Conservation (phyloP, 2,329 filamentous ascomycete species). For the Colletotrichum tofieldiae region DNA sequence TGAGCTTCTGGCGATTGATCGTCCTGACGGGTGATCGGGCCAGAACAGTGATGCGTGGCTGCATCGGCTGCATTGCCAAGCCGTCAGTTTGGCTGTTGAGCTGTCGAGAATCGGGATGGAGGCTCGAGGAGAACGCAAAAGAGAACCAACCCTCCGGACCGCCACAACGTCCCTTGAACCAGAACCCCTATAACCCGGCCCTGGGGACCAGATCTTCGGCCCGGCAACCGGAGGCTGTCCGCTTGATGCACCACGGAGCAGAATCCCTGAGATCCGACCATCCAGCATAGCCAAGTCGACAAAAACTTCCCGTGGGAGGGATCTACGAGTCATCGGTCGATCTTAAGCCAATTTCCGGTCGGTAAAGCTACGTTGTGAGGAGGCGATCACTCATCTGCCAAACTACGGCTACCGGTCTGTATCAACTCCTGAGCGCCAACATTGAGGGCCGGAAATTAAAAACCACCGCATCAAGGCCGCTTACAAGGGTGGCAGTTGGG, state of each 20-base stretch:
- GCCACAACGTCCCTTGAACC: not conserved
- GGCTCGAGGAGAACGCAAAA: not conserved
- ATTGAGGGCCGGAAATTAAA: too few species aligned
- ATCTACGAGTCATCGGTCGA: conserved; percentile 26
- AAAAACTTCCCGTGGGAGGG: conserved; percentile 10
- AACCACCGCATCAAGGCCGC: not conserved
- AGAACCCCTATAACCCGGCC: not conserved
- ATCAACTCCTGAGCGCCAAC: conserved; percentile 14
- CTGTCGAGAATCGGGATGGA: not conserved
- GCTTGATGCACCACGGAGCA: not conserved
- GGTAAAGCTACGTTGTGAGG: conserved; percentile 12
- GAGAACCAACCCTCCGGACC: not conserved
- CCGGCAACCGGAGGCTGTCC: conserved; percentile 9
- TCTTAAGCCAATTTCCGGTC: conserved; percentile 14
- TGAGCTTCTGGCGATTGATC: conserved; percentile 4
- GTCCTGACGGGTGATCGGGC: not conserved
- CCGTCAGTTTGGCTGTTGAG: conserved; percentile 34
- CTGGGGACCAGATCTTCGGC: conserved; percentile 5
- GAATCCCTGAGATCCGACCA: not conserved
- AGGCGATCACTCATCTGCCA: conserved; percentile 22
- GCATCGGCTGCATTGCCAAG: conserved; percentile 26
- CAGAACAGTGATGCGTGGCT: not conserved
- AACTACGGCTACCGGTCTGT: not conserved
- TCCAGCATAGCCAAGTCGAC: conserved; percentile 26
- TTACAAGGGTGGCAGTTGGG: conserved; percentile 1